Evolutionary conservation across 768 basidiomycete species (phyloP).

Genomic region (Amanita polypyramis): DNA sequence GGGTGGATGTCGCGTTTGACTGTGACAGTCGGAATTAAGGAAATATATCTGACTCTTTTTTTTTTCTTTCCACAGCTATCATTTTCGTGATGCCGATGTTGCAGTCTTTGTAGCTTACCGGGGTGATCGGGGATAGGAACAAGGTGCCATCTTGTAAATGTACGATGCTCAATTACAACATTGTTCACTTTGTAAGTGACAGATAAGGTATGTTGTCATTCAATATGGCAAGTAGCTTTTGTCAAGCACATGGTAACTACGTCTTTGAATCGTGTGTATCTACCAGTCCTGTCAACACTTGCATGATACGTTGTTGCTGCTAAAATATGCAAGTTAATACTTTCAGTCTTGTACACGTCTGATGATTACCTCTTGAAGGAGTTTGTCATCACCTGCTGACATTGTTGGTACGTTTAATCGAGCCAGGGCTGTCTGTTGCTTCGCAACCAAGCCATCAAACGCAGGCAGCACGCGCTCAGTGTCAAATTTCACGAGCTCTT

Average conservation of each 20-base stretch:
- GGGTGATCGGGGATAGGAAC: too few species aligned
- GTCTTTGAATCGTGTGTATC: conserved; percentile 12
- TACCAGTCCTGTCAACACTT: conserved; percentile 51
- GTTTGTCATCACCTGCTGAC: conserved; percentile 40
- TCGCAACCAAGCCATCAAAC: conserved; percentile 66
- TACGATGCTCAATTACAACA: too few species aligned
- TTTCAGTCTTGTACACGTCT: neutral
- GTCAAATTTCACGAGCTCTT: conserved; percentile 61
- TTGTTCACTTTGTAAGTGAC: too few species aligned
- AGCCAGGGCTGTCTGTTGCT: conserved; percentile 59
- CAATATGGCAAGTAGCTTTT: too few species aligned
- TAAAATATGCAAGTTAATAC: conserved; percentile 17
- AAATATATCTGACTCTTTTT: too few species aligned
- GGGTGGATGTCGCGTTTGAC: neutral
- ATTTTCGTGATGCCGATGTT: too few species aligned
- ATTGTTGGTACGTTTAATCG: conserved; percentile 59
- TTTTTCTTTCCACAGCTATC: too few species aligned
- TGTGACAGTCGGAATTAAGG: neutral
- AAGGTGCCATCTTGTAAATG: too few species aligned
- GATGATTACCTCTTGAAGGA: conserved; percentile 43
- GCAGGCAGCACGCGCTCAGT: conserved; percentile 55
- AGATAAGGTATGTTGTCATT: too few species aligned
- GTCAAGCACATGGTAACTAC: neutral
- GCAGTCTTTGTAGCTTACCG: too few species aligned
- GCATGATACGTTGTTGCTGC: conserved; percentile 63